Evolutionary conservation across 2,329 filamentous ascomycete genomes (phyloP), one percentile per base, ranked within the genome.

Genomic region (Ophioceras dolichostomum): DNA sequence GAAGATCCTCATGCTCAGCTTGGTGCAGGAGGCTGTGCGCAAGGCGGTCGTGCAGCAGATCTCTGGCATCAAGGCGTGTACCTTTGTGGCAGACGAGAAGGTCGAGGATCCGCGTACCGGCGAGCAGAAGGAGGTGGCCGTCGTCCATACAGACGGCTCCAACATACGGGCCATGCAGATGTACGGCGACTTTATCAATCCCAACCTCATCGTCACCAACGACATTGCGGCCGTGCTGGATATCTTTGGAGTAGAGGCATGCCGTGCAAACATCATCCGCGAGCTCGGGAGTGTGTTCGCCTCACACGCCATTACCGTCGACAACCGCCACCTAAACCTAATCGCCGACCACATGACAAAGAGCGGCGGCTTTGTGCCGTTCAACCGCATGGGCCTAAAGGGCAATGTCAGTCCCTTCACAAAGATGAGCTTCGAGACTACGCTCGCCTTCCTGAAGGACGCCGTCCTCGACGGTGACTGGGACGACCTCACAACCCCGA

Each of bases 371-470:
- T 98, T 93, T 63, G 83, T 79, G 34, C 80, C 91, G 1, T 98
- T 98, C 64, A 94, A 85, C 61, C 82, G 91, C 34, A 93, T 84
- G 54, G 91, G 89, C 1, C 67, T 98, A 42, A 79, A 77, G 53
- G 79, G 83, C 45, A 88, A 85, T 51, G 80, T 89, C 20, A 88
- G 80, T 47, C 87, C 91, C 0, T 89, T 98, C 49, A 89, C 91
- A 61, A 96, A 96, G 71, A 96, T 96, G 89, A 94, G 85, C 58
- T 98, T 96, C 63, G 91, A 98, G 71, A 98, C 91, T 4, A 98
- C 91, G 3, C 73, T 96, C 28, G 80, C 83, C 1, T 95, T 95
- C 67, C 68, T 98, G 51, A 88, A 83, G 58, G 91, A 96, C 54
- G 88, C 91, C 2, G 81, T 95, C 19, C 65, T 93, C 40, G 86